A percentile compares a stretch with the other conserved stretches of the same genome.
Conservation (phyloP, 75 land plant genomes). For the Azolla pinnata region DNA sequence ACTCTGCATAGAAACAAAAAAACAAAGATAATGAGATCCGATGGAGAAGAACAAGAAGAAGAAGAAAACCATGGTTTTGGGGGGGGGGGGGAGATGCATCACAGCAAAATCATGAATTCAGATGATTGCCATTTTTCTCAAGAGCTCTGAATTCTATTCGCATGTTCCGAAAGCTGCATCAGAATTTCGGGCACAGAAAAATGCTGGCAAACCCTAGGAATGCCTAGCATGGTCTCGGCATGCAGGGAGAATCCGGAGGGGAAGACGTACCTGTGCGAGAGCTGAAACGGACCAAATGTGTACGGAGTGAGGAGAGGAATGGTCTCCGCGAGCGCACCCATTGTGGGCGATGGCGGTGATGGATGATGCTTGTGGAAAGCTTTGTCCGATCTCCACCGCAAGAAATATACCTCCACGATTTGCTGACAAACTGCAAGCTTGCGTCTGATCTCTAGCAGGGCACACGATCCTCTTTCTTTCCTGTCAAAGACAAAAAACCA, state of each 20-base stretch:
- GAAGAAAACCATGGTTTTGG: neutral
- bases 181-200: neutral
- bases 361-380: no score
- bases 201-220: neutral
- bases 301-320: slow-evolving; percentile 38
- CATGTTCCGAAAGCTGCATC: neutral
- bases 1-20: slow-evolving; percentile 15
- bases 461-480: no score
- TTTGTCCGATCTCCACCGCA: no score
- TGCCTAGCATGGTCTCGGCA: neutral
- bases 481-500: no score
- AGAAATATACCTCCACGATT: no score
- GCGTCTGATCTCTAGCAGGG: no score
- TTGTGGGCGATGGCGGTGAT: no score
- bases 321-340: no score
- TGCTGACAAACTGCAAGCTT: no score
- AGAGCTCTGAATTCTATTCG: neutral
- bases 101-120: neutral
- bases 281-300: slow-evolving; percentile 23
- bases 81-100: neutral
- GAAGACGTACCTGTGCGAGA: slow-evolving; percentile 32
- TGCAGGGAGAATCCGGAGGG: neutral
- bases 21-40: neutral
- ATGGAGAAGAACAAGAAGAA: neutral
- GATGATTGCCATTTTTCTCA: neutral